Conservation (phyloP, 768 basidiomycete genomes). For the Butyriboletus loyo region DNA sequence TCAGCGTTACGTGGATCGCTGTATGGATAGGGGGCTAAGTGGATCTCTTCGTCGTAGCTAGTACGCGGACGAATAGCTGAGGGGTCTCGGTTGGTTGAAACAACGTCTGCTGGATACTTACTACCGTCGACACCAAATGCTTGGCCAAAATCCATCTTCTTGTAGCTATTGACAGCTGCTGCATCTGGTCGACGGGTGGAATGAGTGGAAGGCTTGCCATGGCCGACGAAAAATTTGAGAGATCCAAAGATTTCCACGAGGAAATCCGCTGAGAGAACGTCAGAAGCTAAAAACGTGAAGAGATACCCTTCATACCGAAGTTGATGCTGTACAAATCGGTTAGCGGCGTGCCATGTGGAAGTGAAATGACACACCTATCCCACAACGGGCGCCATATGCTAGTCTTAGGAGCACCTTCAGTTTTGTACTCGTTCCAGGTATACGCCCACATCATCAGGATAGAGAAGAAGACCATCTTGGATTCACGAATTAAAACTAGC, state of each 20-base stretch:
- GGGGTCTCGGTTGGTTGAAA: constrained; percentile 4
- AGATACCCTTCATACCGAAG: constrained; percentile 34
- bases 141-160: constrained; percentile 35
- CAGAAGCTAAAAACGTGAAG: constrained; percentile 1
- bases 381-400: constrained; percentile 67
- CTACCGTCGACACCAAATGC: constrained; percentile 36
- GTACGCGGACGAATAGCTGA: constrained; percentile 11
- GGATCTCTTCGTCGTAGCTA: constrained; percentile 42
- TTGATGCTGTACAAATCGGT: constrained; percentile 38
- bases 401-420: constrained; percentile 43
- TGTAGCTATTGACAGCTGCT: constrained; percentile 22
- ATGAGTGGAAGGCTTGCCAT: constrained; percentile 30
- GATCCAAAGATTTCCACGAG: constrained; percentile 59
- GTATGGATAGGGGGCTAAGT: constrained; percentile 38
- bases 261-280: constrained; percentile 55
- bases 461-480: constrained; percentile 82
- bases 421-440: constrained; percentile 62
- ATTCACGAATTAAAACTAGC: constrained; percentile 2
- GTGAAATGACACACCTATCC: constrained; percentile 44
- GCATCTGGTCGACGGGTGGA: constrained; percentile 16
- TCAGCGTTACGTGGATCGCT: constrained; percentile 1
- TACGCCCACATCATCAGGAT: constrained; percentile 84
- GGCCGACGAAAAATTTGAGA: constrained; percentile 56
- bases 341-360: neutral
- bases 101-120: constrained; percentile 13